Conservation (phyloP, 495 filamentous ascomycete species). For the Cercophora scortea region DNA sequence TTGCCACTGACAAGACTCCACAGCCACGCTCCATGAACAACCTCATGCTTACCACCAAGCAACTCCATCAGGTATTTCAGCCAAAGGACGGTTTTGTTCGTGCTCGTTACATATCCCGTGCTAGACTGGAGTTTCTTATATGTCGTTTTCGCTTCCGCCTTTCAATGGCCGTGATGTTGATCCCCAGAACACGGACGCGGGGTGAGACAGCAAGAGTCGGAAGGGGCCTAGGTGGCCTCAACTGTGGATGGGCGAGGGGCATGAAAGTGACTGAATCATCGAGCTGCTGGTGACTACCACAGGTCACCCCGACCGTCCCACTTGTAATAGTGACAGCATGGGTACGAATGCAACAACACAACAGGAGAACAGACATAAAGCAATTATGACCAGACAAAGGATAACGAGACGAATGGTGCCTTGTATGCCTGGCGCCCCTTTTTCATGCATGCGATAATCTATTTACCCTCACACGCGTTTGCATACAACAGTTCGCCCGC, state of each 20-base stretch:
- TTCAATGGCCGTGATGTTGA: neutral
- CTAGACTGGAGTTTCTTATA: too few relatives aligned
- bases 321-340: neutral
- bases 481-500: too few relatives aligned
- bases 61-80: too few relatives aligned
- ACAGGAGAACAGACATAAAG: neutral
- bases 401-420: too few relatives aligned
- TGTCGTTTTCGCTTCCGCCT: neutral
- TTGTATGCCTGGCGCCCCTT: too few relatives aligned
- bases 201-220: neutral
- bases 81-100: too few relatives aligned
- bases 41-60: constrained; percentile 12
- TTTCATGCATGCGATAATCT: too few relatives aligned
- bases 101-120: too few relatives aligned
- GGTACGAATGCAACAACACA: neutral
- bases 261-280: too few relatives aligned
- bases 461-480: too few relatives aligned
- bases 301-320: too few relatives aligned
- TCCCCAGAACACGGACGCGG: neutral
- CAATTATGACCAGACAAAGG: too few relatives aligned
- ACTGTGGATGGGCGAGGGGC: neutral
- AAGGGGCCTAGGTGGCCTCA: neutral
- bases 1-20: constrained; percentile 15
- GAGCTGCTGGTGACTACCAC: neutral
- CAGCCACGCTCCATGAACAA: constrained; percentile 13